Evolutionary conservation across 768 basidiomycete genomes (phyloP).

Genomic region (Tremella yokohamensis): DNA sequence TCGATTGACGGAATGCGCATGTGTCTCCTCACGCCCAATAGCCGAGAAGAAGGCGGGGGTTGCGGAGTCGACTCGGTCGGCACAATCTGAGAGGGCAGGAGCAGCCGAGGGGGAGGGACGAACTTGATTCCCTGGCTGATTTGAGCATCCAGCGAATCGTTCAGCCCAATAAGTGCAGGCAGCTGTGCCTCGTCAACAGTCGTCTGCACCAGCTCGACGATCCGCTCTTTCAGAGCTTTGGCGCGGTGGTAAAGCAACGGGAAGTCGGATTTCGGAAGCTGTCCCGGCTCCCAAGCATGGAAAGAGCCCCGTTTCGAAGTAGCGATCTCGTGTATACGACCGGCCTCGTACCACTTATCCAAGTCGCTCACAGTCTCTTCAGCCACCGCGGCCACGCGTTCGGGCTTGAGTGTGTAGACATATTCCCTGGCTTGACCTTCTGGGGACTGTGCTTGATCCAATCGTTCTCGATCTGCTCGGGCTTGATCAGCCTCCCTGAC

Average conservation of each 20-base stretch:
- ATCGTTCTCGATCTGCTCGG: slow-evolving; percentile 41
- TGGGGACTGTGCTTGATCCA: slow-evolving; percentile 36
- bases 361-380: slow-evolving; percentile 35
- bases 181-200: slow-evolving; percentile 51
- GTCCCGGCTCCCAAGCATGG: slow-evolving; percentile 36
- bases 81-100: slow-evolving; percentile 41
- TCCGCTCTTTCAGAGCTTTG: slow-evolving; percentile 56
- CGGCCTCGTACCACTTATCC: slow-evolving; percentile 35
- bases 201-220: slow-evolving; percentile 56
- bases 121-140: slow-evolving; percentile 55
- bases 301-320: slow-evolving; percentile 4
- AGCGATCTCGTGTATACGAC: neutral
- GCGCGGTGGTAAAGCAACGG: slow-evolving; percentile 41
- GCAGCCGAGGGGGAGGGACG: slow-evolving; percentile 35
- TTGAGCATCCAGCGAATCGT: slow-evolving; percentile 65
- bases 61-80: slow-evolving; percentile 8
- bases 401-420: slow-evolving; percentile 49
- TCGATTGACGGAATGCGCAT: slow-evolving; percentile 65
- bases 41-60: neutral
- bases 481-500: slow-evolving; percentile 50
- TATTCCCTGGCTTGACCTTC: slow-evolving; percentile 45
- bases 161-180: slow-evolving; percentile 66
- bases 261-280: slow-evolving; percentile 36
- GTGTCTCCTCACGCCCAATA: slow-evolving; percentile 28
- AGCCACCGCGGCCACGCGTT: slow-evolving; percentile 32